Evolutionary conservation across 2,329 filamentous ascomycete species (phyloP).

Genomic region (Fusarium sp.): DNA sequence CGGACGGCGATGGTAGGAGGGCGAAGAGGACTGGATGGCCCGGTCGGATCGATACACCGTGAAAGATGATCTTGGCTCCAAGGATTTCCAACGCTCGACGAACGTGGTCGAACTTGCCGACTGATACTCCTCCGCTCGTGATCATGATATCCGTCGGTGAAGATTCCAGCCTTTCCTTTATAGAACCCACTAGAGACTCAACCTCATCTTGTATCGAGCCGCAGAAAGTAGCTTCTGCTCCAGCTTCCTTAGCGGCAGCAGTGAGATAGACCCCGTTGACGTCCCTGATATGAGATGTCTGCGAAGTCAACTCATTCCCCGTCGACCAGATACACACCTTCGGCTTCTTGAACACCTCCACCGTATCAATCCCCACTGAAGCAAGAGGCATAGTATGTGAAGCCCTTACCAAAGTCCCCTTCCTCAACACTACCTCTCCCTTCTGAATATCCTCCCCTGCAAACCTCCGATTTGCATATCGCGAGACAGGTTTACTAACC

Average conservation of each 20-base stretch:
- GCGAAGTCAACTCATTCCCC: background rate
- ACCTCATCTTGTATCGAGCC: background rate
- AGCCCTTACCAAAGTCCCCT: background rate
- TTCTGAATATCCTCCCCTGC: background rate
- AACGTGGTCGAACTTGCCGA: background rate
- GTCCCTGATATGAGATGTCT: background rate
- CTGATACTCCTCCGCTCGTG: background rate
- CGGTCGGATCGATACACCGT: background rate
- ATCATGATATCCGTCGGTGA: background rate
- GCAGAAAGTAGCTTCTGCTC: background rate
- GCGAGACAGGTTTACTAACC: fast-evolving
- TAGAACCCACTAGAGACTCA: background rate
- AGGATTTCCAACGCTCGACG: background rate
- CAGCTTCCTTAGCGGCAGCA: background rate
- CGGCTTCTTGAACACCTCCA: background rate
- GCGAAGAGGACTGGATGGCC: background rate
- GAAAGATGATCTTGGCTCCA: background rate
- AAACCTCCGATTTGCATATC: background rate
- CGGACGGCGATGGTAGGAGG: fast-evolving
- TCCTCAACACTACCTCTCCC: background rate
- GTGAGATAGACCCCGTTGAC: background rate
- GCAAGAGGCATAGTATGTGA: background rate
- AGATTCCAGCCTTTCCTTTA: background rate
- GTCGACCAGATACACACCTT: background rate
- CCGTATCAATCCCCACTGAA: fast-evolving